These are phyloP conservation scores for Vitis rupestris DNA, from an alignment of 164 flowering plant genomes.

Conservation along the genomic window DNA sequence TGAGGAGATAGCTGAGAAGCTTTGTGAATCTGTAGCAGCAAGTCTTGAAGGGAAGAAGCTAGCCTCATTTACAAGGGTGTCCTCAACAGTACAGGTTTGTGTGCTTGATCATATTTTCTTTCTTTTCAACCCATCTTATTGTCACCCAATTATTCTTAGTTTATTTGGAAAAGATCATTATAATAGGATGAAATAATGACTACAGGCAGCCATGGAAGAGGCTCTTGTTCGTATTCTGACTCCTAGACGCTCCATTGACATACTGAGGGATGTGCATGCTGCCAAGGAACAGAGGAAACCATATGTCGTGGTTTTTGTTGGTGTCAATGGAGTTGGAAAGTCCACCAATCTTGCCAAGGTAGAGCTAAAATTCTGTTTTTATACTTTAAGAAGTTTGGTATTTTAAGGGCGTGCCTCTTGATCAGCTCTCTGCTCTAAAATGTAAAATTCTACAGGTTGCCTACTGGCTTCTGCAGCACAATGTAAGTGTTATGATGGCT, in stretches of 20 bases:
- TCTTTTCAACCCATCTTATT: background rate
- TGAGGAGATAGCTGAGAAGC: constrained; percentile 96
- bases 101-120: background rate
- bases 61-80: constrained; percentile 88
- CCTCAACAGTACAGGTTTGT: constrained; percentile 84
- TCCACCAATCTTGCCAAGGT: constrained; percentile 99
- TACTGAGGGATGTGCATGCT: constrained; percentile 92
- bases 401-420: background rate
- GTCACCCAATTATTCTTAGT: background rate
- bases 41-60: constrained; percentile 91
- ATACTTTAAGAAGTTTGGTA: background rate
- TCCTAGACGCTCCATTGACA: constrained; percentile 94
- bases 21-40: constrained; percentile 92
- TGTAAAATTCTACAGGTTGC: constrained; percentile 64
- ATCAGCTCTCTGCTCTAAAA: background rate
- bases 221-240: constrained; percentile 96
- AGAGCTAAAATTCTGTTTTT: background rate
- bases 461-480: constrained; percentile 95
- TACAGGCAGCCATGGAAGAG: constrained; percentile 96
- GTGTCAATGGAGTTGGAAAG: constrained; percentile 99
- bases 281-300: constrained; percentile 90
- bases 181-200: constrained; percentile 4
- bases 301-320: constrained; percentile 94
- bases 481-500: constrained; percentile 97
- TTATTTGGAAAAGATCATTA: background rate